phyloP scores from a whole-genome alignment of 129 eudicot species.

The Chrysanthemum lavandulifolium region DNA sequence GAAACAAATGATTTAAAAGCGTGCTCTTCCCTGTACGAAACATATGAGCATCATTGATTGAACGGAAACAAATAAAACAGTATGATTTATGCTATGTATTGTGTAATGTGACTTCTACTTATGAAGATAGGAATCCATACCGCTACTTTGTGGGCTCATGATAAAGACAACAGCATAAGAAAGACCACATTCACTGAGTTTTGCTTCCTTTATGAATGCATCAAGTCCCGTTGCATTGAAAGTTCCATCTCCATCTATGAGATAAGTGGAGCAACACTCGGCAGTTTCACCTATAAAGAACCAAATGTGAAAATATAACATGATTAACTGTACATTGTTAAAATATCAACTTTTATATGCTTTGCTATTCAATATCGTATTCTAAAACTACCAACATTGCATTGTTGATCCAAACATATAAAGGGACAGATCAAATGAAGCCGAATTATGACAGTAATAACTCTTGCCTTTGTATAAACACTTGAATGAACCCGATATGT shows the following conservation, averaged over 20 bases:
- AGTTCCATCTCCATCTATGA: conserved; percentile 56
- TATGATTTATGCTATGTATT: neutral
- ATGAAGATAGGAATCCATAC: conserved; percentile 30
- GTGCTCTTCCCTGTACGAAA: conserved; percentile 15
- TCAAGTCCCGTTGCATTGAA: conserved; percentile 53
- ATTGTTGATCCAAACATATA: too few relatives aligned
- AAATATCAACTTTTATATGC: too few relatives aligned
- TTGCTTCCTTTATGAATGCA: conserved; percentile 49
- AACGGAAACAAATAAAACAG: neutral
- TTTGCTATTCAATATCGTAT: too few relatives aligned
- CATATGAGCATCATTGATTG: neutral
- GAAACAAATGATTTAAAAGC: conserved; percentile 7
- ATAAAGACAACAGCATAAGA: conserved; percentile 78
- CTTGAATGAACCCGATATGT: too few relatives aligned
- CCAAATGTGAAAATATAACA: neutral
- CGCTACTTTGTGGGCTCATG: conserved; percentile 92
- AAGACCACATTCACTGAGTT: conserved; percentile 63
- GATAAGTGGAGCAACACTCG: conserved; percentile 53
- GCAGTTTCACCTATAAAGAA: conserved; percentile 18
- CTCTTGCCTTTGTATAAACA: too few relatives aligned
- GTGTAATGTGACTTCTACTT: neutral
- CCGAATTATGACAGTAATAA: too few relatives aligned
- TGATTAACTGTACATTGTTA: too few relatives aligned
- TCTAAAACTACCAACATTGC: too few relatives aligned
- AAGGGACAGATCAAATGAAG: neutral